These are phyloP conservation scores for Coemansia sp. DNA, from an alignment of 192 early-diverging fungal genomes.

Conservation along the genomic window DNA sequence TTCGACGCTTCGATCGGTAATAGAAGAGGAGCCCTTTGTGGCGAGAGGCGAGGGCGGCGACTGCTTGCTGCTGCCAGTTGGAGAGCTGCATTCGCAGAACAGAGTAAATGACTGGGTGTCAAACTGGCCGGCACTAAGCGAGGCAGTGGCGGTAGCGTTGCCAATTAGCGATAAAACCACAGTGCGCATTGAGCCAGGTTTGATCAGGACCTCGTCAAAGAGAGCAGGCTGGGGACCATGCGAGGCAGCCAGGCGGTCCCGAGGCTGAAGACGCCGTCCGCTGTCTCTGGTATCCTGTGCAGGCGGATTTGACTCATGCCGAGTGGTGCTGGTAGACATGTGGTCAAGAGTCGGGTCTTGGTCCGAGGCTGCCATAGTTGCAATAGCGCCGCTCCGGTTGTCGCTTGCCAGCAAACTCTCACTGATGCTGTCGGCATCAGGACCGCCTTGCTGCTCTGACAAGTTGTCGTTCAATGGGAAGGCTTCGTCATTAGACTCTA, in stretches of 20 bases:
- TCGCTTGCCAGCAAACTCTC: not conserved
- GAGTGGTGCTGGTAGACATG: not conserved
- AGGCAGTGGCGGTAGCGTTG: constrained; percentile 19
- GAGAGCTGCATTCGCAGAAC: constrained; percentile 60
- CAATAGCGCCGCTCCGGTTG: not conserved
- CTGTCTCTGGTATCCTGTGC: not conserved
- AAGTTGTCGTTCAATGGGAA: not conserved
- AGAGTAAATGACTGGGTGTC: constrained; percentile 69
- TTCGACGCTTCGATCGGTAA: constrained; percentile 50
- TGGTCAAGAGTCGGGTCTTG: not conserved
- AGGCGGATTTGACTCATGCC: not conserved
- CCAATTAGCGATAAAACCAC: constrained; percentile 76
- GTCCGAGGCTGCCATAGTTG: not conserved
- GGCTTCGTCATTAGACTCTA: not conserved
- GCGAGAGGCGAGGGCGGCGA: constrained; percentile 14
- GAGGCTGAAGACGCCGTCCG: constrained; percentile 10
- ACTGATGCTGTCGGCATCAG: constrained; percentile 3
- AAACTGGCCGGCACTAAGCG: constrained; percentile 71
- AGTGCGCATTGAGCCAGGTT: constrained; percentile 78
- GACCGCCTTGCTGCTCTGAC: constrained; percentile 3
- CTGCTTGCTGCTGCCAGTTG: constrained; percentile 38
- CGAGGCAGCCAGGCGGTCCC: not conserved
- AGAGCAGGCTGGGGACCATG: constrained; percentile 28
- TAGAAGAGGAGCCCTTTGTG: constrained; percentile 54
- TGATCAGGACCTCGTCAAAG: constrained; percentile 80